These are phyloP conservation scores for Amanita jacksonii DNA, from an alignment of 768 basidiomycete species.

Conservation along the genomic window DNA sequence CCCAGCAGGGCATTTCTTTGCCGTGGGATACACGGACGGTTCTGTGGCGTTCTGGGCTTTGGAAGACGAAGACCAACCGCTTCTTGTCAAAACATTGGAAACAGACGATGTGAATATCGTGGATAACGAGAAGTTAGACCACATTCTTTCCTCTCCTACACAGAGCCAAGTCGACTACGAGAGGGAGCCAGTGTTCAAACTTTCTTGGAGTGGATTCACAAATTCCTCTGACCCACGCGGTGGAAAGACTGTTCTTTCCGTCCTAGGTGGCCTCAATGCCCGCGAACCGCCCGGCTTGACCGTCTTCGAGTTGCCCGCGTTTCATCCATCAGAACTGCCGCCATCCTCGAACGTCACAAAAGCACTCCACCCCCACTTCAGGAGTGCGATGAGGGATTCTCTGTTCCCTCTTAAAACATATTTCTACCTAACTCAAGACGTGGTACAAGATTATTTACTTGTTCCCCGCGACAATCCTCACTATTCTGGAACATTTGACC, in stretches of 20 bases:
- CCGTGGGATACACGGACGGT: slow-evolving; percentile 75
- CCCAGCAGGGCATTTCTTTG: slow-evolving; percentile 69
- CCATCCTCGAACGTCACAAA: slow-evolving; percentile 24
- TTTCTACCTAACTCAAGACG: slow-evolving; percentile 48
- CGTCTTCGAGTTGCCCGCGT: slow-evolving; percentile 57
- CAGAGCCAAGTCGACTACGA: slow-evolving; percentile 12
- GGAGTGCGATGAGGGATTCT: slow-evolving; percentile 58
- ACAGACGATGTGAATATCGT: slow-evolving; percentile 43
- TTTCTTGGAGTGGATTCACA: slow-evolving; percentile 75
- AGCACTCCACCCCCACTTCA: slow-evolving; percentile 34
- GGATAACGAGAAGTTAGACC: slow-evolving; percentile 38
- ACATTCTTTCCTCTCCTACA: slow-evolving; percentile 18
- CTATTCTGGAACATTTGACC: slow-evolving; percentile 57
- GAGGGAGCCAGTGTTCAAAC: slow-evolving; percentile 77
- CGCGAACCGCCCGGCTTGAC: slow-evolving; percentile 53
- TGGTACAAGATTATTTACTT: slow-evolving; percentile 72
- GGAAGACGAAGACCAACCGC: slow-evolving; percentile 66
- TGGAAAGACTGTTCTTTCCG: slow-evolving; percentile 61
- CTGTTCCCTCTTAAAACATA: slow-evolving; percentile 37
- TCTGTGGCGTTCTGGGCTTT: slow-evolving; percentile 77
- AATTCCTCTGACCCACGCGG: slow-evolving; percentile 56
- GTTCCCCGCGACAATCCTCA: slow-evolving; percentile 65
- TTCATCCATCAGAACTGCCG: slow-evolving; percentile 43
- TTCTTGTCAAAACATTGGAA: slow-evolving; percentile 65
- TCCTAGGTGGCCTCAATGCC: slow-evolving; percentile 66